A percentile compares a stretch with the other conserved stretches of the same genome.
phyloP scores from a whole-genome alignment of 306 rosid genomes.

The Trichosanthes cucumerina region DNA sequence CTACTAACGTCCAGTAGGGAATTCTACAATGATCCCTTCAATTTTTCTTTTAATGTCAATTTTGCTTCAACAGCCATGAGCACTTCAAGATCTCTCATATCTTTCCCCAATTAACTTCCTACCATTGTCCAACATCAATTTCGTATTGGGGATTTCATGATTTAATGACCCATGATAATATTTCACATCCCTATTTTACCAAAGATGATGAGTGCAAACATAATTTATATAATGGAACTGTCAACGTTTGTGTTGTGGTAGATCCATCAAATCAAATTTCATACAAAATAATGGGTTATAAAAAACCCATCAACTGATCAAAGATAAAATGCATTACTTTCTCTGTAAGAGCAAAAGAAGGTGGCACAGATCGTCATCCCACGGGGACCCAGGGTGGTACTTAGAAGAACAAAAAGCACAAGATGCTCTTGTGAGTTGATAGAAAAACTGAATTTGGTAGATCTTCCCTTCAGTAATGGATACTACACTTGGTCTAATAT shows the following conservation, averaged over 20 bases:
- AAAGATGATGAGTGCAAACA: neutral
- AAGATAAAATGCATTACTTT: neutral
- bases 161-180: neutral
- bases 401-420: neutral
- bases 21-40: neutral
- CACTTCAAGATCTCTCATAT: neutral
- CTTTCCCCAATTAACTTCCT: neutral
- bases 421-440: neutral
- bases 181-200: neutral
- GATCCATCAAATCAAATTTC: neutral
- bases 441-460: neutral
- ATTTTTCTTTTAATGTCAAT: neutral
- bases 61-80: neutral
- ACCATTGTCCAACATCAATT: neutral
- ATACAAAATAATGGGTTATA: neutral
- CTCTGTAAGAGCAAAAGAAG: neutral
- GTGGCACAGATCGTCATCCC: neutral
- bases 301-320: neutral
- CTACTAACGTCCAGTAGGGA: neutral
- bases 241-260: neutral
- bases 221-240: neutral
- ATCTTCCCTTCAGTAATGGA: neutral
- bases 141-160: neutral
- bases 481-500: neutral
- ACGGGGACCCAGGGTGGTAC: neutral